Percentiles rank a stretch among this genome's conserved stretches.
Conservation (phyloP, 2,329 filamentous ascomycete genomes). For the Corniculantispora saksenae region DNA sequence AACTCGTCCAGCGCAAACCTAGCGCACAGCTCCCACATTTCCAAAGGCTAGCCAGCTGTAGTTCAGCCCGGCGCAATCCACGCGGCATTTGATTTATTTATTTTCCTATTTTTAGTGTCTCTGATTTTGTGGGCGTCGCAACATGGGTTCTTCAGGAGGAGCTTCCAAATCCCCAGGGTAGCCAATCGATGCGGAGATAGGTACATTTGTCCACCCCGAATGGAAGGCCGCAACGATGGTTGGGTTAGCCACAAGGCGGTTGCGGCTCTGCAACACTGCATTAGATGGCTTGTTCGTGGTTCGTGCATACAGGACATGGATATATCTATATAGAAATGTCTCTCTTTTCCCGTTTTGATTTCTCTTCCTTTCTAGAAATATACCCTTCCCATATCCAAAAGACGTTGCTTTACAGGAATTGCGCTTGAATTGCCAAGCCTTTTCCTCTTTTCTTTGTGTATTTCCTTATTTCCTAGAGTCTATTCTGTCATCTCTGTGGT, state of each 20-base stretch:
- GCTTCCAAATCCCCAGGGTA: background rate
- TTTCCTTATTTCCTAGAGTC: conserved; percentile 28
- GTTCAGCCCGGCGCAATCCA: background rate
- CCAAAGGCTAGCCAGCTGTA: background rate
- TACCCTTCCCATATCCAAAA: background rate
- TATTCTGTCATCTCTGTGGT: conserved; percentile 24
- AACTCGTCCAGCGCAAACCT: background rate
- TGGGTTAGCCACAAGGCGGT: conserved; percentile 1
- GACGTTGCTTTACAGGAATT: background rate
- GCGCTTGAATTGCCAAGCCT: background rate
- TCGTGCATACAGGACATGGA: background rate
- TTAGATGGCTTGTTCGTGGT: background rate
- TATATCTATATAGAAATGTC: conserved; percentile 17
- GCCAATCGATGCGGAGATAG: background rate
- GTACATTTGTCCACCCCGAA: background rate
- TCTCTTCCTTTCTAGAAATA: background rate
- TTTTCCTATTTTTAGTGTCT: conserved; percentile 13
- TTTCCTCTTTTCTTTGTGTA: conserved; percentile 22
- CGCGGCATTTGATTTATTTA: background rate
- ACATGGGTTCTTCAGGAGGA: background rate
- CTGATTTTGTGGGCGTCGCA: background rate
- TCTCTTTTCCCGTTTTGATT: background rate
- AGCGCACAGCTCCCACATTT: background rate
- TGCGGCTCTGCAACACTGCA: conserved; percentile 7
- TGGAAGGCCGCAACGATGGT: background rate